Conservation (phyloP, 202 grass and related monocot genomes). For the Bolboschoenoplectus hybrid region DNA sequence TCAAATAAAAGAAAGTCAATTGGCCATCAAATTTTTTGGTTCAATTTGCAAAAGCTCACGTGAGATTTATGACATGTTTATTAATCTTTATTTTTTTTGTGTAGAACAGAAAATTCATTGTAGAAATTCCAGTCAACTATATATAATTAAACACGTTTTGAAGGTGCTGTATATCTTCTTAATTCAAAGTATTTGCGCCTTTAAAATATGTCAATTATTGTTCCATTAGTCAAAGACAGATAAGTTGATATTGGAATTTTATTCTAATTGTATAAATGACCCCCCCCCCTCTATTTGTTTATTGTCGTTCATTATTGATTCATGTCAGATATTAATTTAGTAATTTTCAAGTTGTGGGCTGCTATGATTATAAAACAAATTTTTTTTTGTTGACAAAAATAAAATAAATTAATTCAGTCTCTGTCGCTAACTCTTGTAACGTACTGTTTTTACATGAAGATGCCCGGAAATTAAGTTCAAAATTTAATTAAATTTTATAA, state of each 20-base stretch:
- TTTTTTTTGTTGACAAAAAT: background rate
- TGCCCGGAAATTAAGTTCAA: background rate
- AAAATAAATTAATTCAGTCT: background rate
- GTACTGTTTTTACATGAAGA: background rate
- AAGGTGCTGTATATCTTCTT: background rate
- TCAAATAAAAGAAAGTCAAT: background rate
- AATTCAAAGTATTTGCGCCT: background rate
- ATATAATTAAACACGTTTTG: constrained; percentile 28
- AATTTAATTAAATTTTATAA: background rate
- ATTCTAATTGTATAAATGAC: background rate
- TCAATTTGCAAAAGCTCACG: constrained; percentile 25
- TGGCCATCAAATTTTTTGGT: background rate
- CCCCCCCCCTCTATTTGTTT: background rate
- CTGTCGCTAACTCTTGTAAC: background rate
- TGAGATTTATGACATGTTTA: background rate
- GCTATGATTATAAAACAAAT: background rate
- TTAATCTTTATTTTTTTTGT: background rate
- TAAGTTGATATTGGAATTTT: background rate
- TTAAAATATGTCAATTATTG: constrained; percentile 25
- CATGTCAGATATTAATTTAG: background rate
- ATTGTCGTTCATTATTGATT: too few relatives aligned
- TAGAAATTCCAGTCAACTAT: background rate
- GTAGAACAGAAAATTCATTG: constrained; percentile 23
- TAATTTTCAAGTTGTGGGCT: background rate
- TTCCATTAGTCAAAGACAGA: constrained; percentile 6